These are phyloP conservation scores for Hygrophorus pudorinus DNA, from an alignment of 768 basidiomycete genomes.

Conservation along the genomic window DNA sequence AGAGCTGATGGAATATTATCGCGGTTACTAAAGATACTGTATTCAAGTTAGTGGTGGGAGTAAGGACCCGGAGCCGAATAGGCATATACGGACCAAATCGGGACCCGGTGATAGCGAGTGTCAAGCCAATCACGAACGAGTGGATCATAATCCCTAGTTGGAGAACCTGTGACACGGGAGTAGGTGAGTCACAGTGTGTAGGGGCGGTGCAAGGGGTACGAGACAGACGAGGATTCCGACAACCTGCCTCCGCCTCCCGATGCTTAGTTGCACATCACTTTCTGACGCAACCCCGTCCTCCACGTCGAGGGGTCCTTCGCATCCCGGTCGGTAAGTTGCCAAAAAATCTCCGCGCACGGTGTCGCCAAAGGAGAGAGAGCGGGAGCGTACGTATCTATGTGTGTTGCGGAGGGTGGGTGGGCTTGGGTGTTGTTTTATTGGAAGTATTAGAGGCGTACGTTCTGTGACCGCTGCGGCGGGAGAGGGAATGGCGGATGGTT, in stretches of 20 bases:
- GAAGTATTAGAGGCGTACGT: background rate
- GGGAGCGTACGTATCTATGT: too few species aligned
- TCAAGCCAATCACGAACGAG: too few species aligned
- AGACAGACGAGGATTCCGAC: slow-evolving; percentile 61
- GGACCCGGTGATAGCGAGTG: too few species aligned
- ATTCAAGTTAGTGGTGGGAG: slow-evolving; percentile 49
- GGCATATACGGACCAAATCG: slow-evolving; percentile 42
- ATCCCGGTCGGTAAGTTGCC: background rate
- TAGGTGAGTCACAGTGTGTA: slow-evolving; percentile 80
- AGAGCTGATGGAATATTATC: slow-evolving; percentile 74
- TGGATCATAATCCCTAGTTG: too few species aligned
- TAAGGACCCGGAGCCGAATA: slow-evolving; percentile 78
- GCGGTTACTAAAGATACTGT: slow-evolving; percentile 65
- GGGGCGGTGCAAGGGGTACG: slow-evolving; percentile 42
- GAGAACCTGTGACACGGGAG: too few species aligned
- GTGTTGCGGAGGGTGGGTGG: background rate
- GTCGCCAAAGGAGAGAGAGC: too few species aligned
- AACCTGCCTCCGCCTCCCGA: slow-evolving; percentile 54
- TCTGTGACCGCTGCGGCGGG: background rate
- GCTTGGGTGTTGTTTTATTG: background rate
- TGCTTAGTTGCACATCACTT: slow-evolving; percentile 12
- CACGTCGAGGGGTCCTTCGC: slow-evolving; percentile 1
- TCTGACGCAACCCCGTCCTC: slow-evolving; percentile 5
- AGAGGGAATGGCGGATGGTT: slow-evolving; percentile 14
- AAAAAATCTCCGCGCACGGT: background rate